Conservation (phyloP, 2,329 filamentous ascomycete species). For the Orbilia ellipsospora region DNA sequence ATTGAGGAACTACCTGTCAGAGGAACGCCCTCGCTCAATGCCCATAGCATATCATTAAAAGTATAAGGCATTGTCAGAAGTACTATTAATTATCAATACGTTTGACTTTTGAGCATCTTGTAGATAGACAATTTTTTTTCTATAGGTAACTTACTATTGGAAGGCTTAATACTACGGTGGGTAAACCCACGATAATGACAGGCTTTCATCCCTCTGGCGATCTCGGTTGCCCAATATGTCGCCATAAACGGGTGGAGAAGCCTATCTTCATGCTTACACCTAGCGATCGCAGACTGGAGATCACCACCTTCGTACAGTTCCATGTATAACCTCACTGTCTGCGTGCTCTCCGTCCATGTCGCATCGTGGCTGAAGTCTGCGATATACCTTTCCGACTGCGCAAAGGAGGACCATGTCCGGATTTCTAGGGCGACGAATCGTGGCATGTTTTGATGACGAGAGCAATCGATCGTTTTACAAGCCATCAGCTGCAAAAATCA, state of each 20-base stretch:
- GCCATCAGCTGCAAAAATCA: too few species aligned
- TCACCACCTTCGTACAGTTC: conserved; percentile 35
- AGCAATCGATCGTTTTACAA: too few species aligned
- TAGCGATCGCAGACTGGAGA: conserved; percentile 28
- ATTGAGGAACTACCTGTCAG: too few species aligned
- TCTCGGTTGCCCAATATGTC: conserved; percentile 38
- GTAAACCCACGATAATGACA: conserved; percentile 41
- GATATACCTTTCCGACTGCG: conserved; percentile 4
- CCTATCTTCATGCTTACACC: conserved; percentile 12
- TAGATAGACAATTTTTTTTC: too few species aligned
- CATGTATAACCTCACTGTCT: conserved; percentile 20
- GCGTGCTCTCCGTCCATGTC: conserved; percentile 9
- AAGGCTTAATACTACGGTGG: conserved; percentile 39
- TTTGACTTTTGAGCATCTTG: too few species aligned
- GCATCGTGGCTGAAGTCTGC: conserved; percentile 23
- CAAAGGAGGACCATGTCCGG: too few species aligned
- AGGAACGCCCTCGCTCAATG: not conserved
- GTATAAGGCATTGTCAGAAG: conserved; percentile 24
- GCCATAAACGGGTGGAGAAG: conserved; percentile 36
- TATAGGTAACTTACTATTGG: conserved; percentile 32
- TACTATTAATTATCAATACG: too few species aligned
- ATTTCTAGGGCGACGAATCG: too few species aligned
- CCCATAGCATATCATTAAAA: conserved; percentile 35
- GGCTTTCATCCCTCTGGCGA: conserved; percentile 40
- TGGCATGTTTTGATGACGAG: too few species aligned